Base-by-base conservation (phyloP, 1,139 yeast species). In the Pichia norvegensis region DNA sequence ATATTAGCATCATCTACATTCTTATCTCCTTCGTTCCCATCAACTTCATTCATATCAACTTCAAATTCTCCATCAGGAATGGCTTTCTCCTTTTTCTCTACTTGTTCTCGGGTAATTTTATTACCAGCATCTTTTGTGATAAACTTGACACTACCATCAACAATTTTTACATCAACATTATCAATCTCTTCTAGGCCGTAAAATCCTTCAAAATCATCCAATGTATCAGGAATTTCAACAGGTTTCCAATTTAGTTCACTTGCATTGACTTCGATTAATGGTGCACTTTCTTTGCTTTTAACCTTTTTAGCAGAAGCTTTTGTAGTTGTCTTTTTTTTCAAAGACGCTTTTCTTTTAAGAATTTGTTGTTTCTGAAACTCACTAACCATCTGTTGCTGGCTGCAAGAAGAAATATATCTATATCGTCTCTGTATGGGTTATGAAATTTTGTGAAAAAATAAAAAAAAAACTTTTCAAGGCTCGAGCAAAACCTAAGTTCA, bases 141-240 rank as follows among this genome's bases (percentile, higher is more conserved):
- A 57, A 85, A 85, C 54, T 76, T 74, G 0, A 82, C 78, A 50
- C 70, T 69, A 16, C 95, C 95, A 47, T 78, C 70, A 3, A 79
- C 77, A 46, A 78, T 71, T 52, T 76, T 76, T 5, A 90, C 90
- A 56, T 77, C 90, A 22, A 90, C 97, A 25, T 96, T 97, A 45
- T 88, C 97, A 45, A 92, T 76, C 62, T 92, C 98, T 63, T 92
- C 97, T 38, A 92, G 67, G 0, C 97, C 98, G 64, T 80, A 86
- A 55, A 88, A 82, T 0, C 97, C 97, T 57, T 84, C 90, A 60
- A 84, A 85, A 62, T 86, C 95, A 49, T 82, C 96, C 50, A 86
- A 64, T 35, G 87, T 81, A 53, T 85, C 92, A 5, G 95, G 92
- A 42, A 92, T 76, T 1, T 82, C 84, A 14, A 87, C 95, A 5